Percentiles rank a stretch among this genome's conserved stretches.
Conservation (phyloP, 192 early-diverging fungal species). For the Kickxella alabastrina region DNA sequence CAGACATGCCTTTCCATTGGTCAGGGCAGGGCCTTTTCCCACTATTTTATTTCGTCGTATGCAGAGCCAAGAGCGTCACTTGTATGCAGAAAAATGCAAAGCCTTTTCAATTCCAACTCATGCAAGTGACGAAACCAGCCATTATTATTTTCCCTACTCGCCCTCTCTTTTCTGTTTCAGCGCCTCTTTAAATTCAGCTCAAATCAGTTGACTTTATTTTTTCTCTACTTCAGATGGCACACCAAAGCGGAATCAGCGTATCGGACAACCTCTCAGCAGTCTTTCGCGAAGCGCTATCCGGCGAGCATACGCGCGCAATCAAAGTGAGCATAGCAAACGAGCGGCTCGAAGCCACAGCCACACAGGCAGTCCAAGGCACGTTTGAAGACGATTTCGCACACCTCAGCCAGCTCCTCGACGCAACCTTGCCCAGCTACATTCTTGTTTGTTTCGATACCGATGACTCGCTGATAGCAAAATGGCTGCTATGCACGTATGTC, state of each 20-base stretch:
- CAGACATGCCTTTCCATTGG: too few species aligned
- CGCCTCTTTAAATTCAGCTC: not conserved
- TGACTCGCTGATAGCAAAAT: conserved; percentile 24
- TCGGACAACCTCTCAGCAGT: conserved; percentile 15
- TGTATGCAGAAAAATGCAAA: too few species aligned
- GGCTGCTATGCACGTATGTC: conserved; percentile 76
- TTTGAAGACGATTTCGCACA: conserved; percentile 56
- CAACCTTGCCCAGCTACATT: conserved; percentile 61
- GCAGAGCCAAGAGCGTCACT: too few species aligned
- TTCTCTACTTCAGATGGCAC: conserved; percentile 42
- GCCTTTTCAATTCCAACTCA: too few species aligned
- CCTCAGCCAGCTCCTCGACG: conserved; percentile 52
- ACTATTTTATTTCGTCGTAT: too few species aligned
- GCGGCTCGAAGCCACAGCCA: conserved; percentile 41
- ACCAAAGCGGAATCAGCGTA: conserved; percentile 46
- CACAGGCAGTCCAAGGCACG: conserved; percentile 29
- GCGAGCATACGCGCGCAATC: conserved; percentile 40
- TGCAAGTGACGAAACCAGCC: too few species aligned
- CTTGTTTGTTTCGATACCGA: conserved; percentile 59
- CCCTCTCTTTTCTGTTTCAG: too few species aligned
- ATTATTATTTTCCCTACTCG: too few species aligned
- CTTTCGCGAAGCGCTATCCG: conserved; percentile 17
- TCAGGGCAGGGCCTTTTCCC: too few species aligned
- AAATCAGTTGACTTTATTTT: not conserved
- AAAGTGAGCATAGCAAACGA: conserved; percentile 52